Evolutionary conservation across 1,139 yeast genomes (phyloP).

Genomic region (Taphrina betulina): DNA sequence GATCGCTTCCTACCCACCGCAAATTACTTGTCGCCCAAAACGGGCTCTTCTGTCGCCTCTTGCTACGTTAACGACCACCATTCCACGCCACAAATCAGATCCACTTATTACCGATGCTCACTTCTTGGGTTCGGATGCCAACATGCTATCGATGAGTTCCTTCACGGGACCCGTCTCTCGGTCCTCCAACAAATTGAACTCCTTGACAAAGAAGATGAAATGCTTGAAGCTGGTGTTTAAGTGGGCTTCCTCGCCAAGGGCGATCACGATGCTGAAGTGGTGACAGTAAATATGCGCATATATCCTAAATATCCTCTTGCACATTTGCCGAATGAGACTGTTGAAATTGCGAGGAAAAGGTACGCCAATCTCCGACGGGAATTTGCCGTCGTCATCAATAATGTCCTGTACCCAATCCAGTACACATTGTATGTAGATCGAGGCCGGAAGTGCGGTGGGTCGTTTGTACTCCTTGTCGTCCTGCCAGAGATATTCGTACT

Average conservation of each 20-base stretch:
- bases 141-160: conserved; percentile 75
- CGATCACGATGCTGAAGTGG: conserved; percentile 92
- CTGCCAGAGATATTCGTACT: conserved; percentile 85
- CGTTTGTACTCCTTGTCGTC: conserved; percentile 54
- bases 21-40: too few relatives aligned
- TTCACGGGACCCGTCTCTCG: conserved; percentile 91
- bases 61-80: too few relatives aligned
- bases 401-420: conserved; percentile 93
- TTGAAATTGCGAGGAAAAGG: conserved; percentile 59
- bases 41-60: too few relatives aligned
- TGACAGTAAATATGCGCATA: conserved; percentile 98
- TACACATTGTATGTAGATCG: conserved; percentile 86
- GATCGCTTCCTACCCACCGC: too few relatives aligned
- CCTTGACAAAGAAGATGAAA: conserved; percentile 81
- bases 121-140: conserved; percentile 20
- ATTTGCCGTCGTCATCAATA: conserved; percentile 82
- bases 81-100: too few relatives aligned
- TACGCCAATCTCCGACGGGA: conserved; percentile 83
- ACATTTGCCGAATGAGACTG: conserved; percentile 74
- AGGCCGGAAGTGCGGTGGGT: conserved; percentile 82
- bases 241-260: conserved; percentile 87
- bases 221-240: conserved; percentile 92
- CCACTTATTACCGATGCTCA: too few relatives aligned
- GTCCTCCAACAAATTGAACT: conserved; percentile 68
- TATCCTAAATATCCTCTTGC: conserved; percentile 88